phyloP scores from a whole-genome alignment of 352 stramenopile species.

The Globisporangium polare region DNA sequence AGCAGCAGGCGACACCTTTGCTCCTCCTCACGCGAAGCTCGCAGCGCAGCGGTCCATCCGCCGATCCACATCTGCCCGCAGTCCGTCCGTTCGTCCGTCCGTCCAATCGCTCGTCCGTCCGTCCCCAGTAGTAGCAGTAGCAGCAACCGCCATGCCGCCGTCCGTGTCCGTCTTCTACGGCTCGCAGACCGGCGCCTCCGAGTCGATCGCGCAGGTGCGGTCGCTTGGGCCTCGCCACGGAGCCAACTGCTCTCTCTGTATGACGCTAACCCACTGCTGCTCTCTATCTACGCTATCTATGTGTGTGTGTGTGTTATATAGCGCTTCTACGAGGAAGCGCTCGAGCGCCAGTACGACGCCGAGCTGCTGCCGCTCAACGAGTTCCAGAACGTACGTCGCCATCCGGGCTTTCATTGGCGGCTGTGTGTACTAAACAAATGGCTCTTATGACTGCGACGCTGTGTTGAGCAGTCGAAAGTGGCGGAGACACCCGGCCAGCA shows the following conservation, averaged over 20 bases:
- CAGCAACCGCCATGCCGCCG: slow-evolving; percentile 10
- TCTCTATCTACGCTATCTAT: not conserved
- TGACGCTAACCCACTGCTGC: not conserved
- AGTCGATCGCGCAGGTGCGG: slow-evolving; percentile 79
- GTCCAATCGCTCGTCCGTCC: not conserved
- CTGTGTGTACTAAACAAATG: not conserved
- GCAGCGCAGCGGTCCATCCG: not conserved
- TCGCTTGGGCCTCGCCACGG: not conserved
- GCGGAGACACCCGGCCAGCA: slow-evolving; percentile 34
- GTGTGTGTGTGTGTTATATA: slow-evolving; percentile 16
- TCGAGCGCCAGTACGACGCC: slow-evolving; percentile 48
- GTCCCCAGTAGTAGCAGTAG: not conserved
- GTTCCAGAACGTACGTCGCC: slow-evolving; percentile 53
- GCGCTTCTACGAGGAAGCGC: slow-evolving; percentile 64
- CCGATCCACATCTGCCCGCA: too few relatives aligned
- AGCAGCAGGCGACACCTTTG: too few relatives aligned
- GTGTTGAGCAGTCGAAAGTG: slow-evolving; percentile 33
- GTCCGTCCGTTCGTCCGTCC: too few relatives aligned
- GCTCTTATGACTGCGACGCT: not conserved
- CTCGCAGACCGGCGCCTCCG: slow-evolving; percentile 85
- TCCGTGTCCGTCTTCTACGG: slow-evolving; percentile 73
- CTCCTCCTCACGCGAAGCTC: too few relatives aligned
- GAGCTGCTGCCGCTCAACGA: slow-evolving; percentile 57
- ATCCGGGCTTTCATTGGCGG: not conserved
- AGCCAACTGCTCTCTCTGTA: not conserved